These are phyloP conservation scores for Acer campestre DNA, from an alignment of 345 rosid species.

Conservation along the genomic window DNA sequence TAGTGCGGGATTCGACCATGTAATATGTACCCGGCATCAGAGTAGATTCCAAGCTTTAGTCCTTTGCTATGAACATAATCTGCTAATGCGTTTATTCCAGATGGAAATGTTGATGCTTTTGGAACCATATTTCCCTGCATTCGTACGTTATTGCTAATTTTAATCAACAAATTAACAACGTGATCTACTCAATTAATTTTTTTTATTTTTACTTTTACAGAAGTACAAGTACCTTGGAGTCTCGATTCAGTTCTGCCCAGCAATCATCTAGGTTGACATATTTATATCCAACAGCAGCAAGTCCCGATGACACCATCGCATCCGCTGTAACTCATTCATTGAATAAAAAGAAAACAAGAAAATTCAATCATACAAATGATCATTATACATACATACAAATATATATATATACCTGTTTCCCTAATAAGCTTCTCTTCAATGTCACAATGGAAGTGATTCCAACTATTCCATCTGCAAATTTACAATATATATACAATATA, in stretches of 20 bases:
- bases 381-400: too few species aligned
- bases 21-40: slow-evolving; percentile 49
- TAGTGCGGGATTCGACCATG: too few species aligned
- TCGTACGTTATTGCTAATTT: too few species aligned
- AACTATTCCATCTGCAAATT: slow-evolving; percentile 57
- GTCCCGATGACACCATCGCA: slow-evolving; percentile 56
- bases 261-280: slow-evolving; percentile 60
- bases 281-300: slow-evolving; percentile 39
- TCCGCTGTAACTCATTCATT: slow-evolving; percentile 31
- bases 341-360: too few species aligned
- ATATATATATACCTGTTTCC: slow-evolving; percentile 38
- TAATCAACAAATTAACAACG: too few species aligned
- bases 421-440: slow-evolving; percentile 52
- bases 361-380: too few species aligned
- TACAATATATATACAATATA: too few species aligned
- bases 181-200: too few species aligned
- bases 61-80: slow-evolving; percentile 53
- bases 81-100: slow-evolving; percentile 52
- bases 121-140: slow-evolving; percentile 48
- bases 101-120: slow-evolving; percentile 46
- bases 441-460: slow-evolving; percentile 54
- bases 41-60: slow-evolving; percentile 52
- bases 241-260: slow-evolving; percentile 53
- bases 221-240: slow-evolving; percentile 31
- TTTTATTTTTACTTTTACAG: too few species aligned